Conservation (phyloP, 2,329 filamentous ascomycete genomes). For the Penicillium sp. region DNA sequence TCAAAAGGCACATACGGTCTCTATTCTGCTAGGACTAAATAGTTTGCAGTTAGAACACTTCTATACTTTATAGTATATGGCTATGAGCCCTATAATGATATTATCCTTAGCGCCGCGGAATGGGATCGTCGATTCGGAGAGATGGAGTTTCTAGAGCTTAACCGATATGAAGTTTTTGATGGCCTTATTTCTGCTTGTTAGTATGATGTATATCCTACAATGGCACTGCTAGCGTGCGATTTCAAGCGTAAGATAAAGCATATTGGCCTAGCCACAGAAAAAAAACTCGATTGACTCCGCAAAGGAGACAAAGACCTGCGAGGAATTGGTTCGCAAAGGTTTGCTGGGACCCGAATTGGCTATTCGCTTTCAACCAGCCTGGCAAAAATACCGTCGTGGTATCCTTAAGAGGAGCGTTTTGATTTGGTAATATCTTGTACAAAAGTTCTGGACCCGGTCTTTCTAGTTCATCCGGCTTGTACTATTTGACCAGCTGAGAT, state of each 20-base stretch:
- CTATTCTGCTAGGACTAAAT: slow-evolving; percentile 22
- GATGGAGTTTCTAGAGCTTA: slow-evolving; percentile 21
- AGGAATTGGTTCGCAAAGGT: slow-evolving; percentile 13
- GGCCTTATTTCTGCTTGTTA: slow-evolving; percentile 19
- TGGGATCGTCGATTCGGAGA: slow-evolving; percentile 16
- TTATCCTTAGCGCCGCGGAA: neutral
- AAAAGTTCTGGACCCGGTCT: slow-evolving; percentile 8
- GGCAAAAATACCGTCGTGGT: slow-evolving; percentile 11
- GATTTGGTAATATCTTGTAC: slow-evolving; percentile 14
- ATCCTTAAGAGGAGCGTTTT: slow-evolving; percentile 4
- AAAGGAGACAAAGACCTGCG: slow-evolving; percentile 14
- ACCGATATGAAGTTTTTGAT: slow-evolving; percentile 18
- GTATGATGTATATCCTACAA: slow-evolving; percentile 24
- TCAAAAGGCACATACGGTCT: slow-evolving; percentile 22
- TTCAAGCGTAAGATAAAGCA: slow-evolving; percentile 21
- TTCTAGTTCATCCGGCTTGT: neutral
- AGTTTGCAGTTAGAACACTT: slow-evolving; percentile 20
- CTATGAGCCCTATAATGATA: slow-evolving; percentile 15
- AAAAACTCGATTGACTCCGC: slow-evolving; percentile 15
- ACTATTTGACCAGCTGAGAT: neutral
- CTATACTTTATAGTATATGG: slow-evolving; percentile 26
- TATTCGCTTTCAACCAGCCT: slow-evolving; percentile 12
- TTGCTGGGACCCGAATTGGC: slow-evolving; percentile 16
- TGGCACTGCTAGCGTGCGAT: slow-evolving; percentile 20
- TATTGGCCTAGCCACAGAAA: slow-evolving; percentile 11